Evolutionary conservation across 2,329 filamentous ascomycete species (phyloP).

Genomic region (Mariannaea elegans): DNA sequence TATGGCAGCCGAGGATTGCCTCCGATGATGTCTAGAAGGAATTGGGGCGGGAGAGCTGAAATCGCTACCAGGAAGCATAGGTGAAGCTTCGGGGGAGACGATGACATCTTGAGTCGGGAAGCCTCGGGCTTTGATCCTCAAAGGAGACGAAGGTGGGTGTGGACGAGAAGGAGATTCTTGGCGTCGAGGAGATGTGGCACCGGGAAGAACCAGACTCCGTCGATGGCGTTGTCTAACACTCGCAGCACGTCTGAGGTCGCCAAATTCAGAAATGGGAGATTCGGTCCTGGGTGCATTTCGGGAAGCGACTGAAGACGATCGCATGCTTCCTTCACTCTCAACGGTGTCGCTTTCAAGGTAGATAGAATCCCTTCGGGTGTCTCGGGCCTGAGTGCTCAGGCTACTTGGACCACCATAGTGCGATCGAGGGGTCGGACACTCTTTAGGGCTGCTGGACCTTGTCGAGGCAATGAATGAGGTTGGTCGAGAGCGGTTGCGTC

Average conservation of each 20-base stretch:
- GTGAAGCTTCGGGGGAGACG: constrained; percentile 88
- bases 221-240: constrained; percentile 86
- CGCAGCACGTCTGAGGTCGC: constrained; percentile 76
- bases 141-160: constrained; percentile 83
- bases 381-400: constrained; percentile 61
- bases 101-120: constrained; percentile 70
- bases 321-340: constrained; percentile 88
- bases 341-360: constrained; percentile 84
- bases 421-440: constrained; percentile 90
- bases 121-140: constrained; percentile 85
- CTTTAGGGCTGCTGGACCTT: constrained; percentile 87
- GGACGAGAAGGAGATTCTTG: constrained; percentile 88
- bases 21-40: constrained; percentile 74
- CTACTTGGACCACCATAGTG: constrained; percentile 69
- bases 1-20: constrained; percentile 90
- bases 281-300: constrained; percentile 77
- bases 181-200: constrained; percentile 80
- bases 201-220: constrained; percentile 83
- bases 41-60: constrained; percentile 77
- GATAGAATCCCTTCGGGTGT: constrained; percentile 80
- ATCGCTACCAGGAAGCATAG: constrained; percentile 84
- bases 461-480: constrained; percentile 72
- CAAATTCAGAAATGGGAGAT: constrained; percentile 89
- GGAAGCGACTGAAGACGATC: constrained; percentile 80
- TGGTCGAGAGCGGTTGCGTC: constrained; percentile 57